Evolutionary conservation across 2,329 filamentous ascomycete species (phyloP).

Genomic region (Pestalotiopsis sp.): DNA sequence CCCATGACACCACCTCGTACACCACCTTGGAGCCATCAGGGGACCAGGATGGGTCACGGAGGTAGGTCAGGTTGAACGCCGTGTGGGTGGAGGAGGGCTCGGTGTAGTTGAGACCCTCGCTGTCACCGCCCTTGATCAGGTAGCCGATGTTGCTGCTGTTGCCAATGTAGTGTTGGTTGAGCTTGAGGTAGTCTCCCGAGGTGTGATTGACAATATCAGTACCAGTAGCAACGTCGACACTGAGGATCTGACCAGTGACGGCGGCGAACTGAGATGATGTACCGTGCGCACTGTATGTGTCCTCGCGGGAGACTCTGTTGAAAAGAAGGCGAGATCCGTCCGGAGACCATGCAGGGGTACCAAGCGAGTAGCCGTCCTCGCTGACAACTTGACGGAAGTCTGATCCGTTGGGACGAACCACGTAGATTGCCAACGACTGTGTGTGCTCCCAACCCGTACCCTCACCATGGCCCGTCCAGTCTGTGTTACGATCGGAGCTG

Average conservation of each 20-base stretch:
- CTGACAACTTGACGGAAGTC: conserved; percentile 37
- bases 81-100: conserved; percentile 18
- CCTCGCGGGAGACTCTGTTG: conserved; percentile 41
- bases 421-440: conserved; percentile 42
- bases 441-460: conserved; percentile 44
- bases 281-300: conserved; percentile 40
- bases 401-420: conserved; percentile 37
- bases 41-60: conserved; percentile 33
- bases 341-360: conserved; percentile 40
- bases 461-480: conserved; percentile 43
- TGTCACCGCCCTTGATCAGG: conserved; percentile 28
- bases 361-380: conserved; percentile 37
- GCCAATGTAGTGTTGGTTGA: conserved; percentile 26
- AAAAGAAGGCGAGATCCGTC: conserved; percentile 39
- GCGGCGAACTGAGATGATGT: conserved; percentile 23
- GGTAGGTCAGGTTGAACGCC: conserved; percentile 13
- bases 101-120: conserved; percentile 33
- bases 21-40: conserved; percentile 31
- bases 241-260: conserved; percentile 33
- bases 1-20: conserved; percentile 30
- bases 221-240: conserved; percentile 42
- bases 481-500: conserved; percentile 43
- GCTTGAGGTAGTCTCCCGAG: conserved; percentile 31
- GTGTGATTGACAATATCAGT: conserved; percentile 33
- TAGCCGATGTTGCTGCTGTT: conserved; percentile 25